phyloP scores from a whole-genome alignment of 177 flowering plant genomes.

The Vitis hybrid region DNA sequence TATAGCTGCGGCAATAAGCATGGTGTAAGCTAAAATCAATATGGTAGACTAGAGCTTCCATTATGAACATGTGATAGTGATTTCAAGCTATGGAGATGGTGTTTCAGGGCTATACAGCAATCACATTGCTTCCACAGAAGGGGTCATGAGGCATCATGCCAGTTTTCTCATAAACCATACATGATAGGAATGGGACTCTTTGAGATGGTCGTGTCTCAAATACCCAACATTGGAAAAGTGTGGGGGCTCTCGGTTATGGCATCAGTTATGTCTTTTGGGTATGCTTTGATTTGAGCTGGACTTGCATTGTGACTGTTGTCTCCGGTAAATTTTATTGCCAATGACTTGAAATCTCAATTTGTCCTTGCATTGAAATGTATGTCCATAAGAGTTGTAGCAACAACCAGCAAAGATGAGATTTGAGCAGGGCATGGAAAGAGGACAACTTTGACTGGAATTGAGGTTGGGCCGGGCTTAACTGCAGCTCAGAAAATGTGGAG shows the following conservation, averaged over 20 bases:
- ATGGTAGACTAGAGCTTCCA: too few relatives aligned
- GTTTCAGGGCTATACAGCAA: conserved; percentile 35
- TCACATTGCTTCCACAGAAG: conserved; percentile 39
- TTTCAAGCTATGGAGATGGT: not conserved
- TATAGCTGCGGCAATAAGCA: conserved; percentile 49
- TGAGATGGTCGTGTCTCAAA: conserved; percentile 46
- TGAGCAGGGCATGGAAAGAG: conserved; percentile 27
- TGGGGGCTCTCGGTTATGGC: conserved; percentile 50
- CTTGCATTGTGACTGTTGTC: conserved; percentile 32
- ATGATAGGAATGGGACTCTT: conserved; percentile 35
- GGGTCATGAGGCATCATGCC: conserved; percentile 22
- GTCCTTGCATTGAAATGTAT: not conserved
- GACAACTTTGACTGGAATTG: conserved; percentile 27
- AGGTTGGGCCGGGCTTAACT: conserved; percentile 24
- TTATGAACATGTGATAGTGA: not conserved
- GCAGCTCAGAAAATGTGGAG: conserved; percentile 39
- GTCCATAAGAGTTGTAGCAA: not conserved
- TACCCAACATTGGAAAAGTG: conserved; percentile 48
- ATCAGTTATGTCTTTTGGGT: conserved; percentile 56
- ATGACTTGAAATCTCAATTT: not conserved
- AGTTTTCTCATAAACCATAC: not conserved
- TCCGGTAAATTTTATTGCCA: conserved; percentile 19
- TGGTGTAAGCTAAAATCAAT: conserved; percentile 31
- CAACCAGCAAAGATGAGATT: too few relatives aligned
- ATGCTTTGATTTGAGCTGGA: conserved; percentile 43